Evolutionary conservation across 768 basidiomycete species (phyloP), one percentile per base, ranked within the genome.

Genomic region (Mycena amicta): DNA sequence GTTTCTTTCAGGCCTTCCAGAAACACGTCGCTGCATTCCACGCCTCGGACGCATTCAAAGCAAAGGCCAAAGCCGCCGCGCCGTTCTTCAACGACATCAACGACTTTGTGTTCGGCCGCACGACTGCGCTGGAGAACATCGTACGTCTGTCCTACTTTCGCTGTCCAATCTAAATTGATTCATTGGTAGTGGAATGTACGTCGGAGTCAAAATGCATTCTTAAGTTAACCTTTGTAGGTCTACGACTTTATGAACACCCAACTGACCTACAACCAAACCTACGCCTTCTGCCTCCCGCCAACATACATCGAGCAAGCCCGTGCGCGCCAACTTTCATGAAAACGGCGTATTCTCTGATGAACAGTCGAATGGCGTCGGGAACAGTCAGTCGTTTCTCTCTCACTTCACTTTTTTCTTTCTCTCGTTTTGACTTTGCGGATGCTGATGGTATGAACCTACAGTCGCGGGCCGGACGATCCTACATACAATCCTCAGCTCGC

Each of bases 391-490:
- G 49, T 50, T 22, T 6, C 28, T 23, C 28, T 25, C 6, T 46
- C 47, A 25, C 20, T 23, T 8, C 13, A 2, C 22, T 52, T 43
- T 22, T 20, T 12, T 22, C 12, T 12, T 6, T 6, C 47, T 13
- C 27, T 49, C 12, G n/a, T 13, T 26, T 26, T n/a, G n/a, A n/a
- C n/a, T n/a, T n/a, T n/a, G n/a, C n/a, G n/a, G n/a, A n/a, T n/a
- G 43, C 43, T 26, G 12, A 49, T 22, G 26, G n/a, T n/a, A 49
- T n/a, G 43, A 45, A 8, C 47, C 41, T 8, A 49, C 27, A 94
- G 92, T 95, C 68, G 89, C 93, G 66, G 90, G 90, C 39, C 88
- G 89, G 63, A 90, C 92, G 33, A 75, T 92, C 59, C 75, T 94
- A 29, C 83, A 87, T 69, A 84, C 87, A 25, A 77, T 95, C 71